These are phyloP conservation scores for Neurospora sp. DNA, from an alignment of 495 filamentous ascomycete genomes.

Conservation along the genomic window DNA sequence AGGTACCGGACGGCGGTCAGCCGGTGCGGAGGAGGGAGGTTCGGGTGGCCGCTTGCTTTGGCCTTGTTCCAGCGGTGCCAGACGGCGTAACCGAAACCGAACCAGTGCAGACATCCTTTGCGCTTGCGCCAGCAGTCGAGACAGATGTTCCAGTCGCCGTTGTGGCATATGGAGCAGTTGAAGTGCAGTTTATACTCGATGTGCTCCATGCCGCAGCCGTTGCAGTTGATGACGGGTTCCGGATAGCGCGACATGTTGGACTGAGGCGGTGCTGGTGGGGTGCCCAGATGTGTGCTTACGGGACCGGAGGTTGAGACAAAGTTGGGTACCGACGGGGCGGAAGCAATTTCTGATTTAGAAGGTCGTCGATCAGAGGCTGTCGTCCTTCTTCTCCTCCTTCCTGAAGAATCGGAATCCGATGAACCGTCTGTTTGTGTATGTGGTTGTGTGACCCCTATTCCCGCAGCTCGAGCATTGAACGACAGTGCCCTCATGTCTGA, in stretches of 20 bases:
- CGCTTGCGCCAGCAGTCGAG: constrained; percentile 62
- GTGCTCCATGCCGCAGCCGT: constrained; percentile 50
- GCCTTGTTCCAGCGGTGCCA: constrained; percentile 44
- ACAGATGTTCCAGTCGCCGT: constrained; percentile 69
- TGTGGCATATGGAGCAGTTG: constrained; percentile 57
- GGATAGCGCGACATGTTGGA: constrained; percentile 39
- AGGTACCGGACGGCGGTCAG: constrained; percentile 57
- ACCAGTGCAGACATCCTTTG: constrained; percentile 71
- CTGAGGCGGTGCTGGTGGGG: constrained; percentile 5
- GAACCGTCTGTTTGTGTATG: background rate
- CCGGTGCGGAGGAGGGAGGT: constrained; percentile 50
- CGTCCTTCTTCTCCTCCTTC: background rate
- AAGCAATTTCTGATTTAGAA: constrained; percentile 1
- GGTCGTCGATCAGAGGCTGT: background rate
- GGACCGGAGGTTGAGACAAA: constrained; percentile 8
- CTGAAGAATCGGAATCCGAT: background rate
- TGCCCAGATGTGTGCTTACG: constrained; percentile 5
- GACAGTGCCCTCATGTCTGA: constrained; percentile 6
- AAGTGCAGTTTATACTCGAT: constrained; percentile 79
- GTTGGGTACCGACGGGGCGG: constrained; percentile 5
- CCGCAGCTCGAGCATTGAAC: constrained; percentile 16
- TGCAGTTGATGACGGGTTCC: constrained; percentile 66
- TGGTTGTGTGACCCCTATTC: constrained; percentile 16
- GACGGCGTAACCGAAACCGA: constrained; percentile 60
- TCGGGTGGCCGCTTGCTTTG: constrained; percentile 7